Conservation (phyloP, 169 alveolate genomes). For the Perkinsus chesapeaki region DNA sequence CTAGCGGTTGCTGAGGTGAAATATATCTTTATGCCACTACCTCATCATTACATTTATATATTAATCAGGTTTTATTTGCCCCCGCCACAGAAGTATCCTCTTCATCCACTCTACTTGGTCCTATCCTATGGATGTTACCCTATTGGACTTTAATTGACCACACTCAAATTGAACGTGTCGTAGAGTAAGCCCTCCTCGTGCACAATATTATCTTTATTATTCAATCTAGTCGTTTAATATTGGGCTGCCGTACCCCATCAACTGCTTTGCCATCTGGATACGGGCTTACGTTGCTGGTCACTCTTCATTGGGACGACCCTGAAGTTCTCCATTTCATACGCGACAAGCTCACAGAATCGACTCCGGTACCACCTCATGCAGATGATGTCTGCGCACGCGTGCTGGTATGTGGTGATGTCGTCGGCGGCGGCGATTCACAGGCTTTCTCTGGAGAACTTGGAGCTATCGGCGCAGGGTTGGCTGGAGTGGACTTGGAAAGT, state of each 20-base stretch:
- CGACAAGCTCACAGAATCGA: not conserved
- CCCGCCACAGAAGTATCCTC: too few relatives aligned
- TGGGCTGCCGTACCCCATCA: not conserved
- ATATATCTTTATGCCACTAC: not conserved
- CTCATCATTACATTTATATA: too few relatives aligned
- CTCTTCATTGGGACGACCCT: not conserved
- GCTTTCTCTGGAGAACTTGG: not conserved
- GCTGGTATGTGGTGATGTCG: not conserved
- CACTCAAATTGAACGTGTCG: not conserved
- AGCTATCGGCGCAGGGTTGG: not conserved
- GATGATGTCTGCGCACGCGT: not conserved
- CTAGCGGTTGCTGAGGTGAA: not conserved
- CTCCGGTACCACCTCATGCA: too few relatives aligned
- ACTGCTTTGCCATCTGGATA: not conserved
- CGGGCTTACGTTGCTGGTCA: not conserved
- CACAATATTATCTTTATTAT: not conserved
- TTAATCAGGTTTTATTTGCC: not conserved
- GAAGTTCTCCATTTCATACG: not conserved
- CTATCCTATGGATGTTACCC: not conserved
- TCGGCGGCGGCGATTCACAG: not conserved
- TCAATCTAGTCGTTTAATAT: not conserved
- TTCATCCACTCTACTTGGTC: too few relatives aligned
- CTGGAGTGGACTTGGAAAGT: not conserved
- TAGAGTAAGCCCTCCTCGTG: not conserved
- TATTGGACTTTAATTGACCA: not conserved